phyloP scores from a whole-genome alignment of 2,329 filamentous ascomycete genomes.

The Colletotrichum chlorophyti region DNA sequence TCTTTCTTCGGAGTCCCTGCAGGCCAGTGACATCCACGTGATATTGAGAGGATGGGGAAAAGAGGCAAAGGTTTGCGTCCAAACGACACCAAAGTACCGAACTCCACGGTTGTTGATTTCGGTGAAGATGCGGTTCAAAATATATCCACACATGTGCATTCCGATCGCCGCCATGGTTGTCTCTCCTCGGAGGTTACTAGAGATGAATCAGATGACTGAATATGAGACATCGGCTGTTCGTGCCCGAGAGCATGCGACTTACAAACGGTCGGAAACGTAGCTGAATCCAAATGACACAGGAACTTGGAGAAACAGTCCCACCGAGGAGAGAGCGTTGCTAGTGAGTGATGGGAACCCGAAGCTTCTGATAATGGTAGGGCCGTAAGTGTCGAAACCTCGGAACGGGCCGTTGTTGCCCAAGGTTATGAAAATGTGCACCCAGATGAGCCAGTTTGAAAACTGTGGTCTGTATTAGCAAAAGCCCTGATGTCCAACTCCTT shows the following conservation, averaged over 20 bases:
- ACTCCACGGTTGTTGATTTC: conserved; percentile 48
- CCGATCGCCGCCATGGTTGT: conserved; percentile 57
- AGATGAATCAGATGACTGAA: too few relatives aligned
- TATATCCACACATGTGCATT: conserved; percentile 56
- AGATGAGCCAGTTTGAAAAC: conserved; percentile 59
- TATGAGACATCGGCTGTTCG: too few relatives aligned
- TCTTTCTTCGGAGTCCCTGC: conserved; percentile 62
- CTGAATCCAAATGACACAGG: conserved; percentile 59
- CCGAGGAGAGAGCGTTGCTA: conserved; percentile 61
- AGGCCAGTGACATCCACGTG: conserved; percentile 64
- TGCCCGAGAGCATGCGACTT: conserved; percentile 32
- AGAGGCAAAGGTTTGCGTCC: conserved; percentile 61
- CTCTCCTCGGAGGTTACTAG: conserved; percentile 52
- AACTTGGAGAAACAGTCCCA: conserved; percentile 60
- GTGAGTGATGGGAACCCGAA: conserved; percentile 57
- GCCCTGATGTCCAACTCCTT: too few relatives aligned
- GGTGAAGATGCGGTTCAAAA: conserved; percentile 61
- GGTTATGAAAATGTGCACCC: conserved; percentile 58
- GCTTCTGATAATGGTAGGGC: conserved; percentile 58
- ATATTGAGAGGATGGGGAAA: conserved; percentile 65
- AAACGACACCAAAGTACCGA: conserved; percentile 61
- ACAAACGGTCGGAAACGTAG: conserved; percentile 59
- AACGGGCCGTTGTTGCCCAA: conserved; percentile 55
- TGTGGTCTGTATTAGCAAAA: too few relatives aligned
- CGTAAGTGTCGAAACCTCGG: conserved; percentile 57